Evolutionary conservation across 2,329 filamentous ascomycete genomes (phyloP), one percentile per base, ranked within the genome.

Genomic region (Parastagonospora nodorum): DNA sequence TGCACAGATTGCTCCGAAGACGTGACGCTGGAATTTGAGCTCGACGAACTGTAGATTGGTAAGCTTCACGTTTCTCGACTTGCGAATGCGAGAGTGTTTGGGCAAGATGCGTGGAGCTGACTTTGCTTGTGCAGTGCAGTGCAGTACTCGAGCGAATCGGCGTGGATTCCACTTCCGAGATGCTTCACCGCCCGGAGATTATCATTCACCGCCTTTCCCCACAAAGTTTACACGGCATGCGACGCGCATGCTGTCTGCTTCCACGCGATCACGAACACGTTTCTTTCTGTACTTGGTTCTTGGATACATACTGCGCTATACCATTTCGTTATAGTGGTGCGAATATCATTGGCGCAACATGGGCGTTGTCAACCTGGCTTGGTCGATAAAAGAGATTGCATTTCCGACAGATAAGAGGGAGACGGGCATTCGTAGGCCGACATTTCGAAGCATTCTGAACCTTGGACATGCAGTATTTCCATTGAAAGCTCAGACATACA

Each of bases 1-100:
- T 78, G 76, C 67, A 59, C 51, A 24, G 74, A 77, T 8, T 77
- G 75, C 63, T 74, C 71, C 11, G 75, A 78, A 54, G 75, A 78
- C 40, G 69, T 76, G 5, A 63, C 68, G 8, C 60, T 78, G 8
- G 75, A 78, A 59, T 75, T 68, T 47, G 68, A 78, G 57, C 55
- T 77, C 5, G 74, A 77, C 44, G 75, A 78, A 60, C 59, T 67
- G 51, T 74, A 53, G 57, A 32, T 36, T 15, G 36, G 49, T 47
- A 46, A 42, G 53, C 50, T 38, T 53, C 43, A 50, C 16, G 29
- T 45, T 45, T 15, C 15, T n/a, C 12, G 14, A 32, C 6, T 14
- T 42, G 35, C 44, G 30, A n/a, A 30, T 39, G 14, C 24, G 16
- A 40, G n/a, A 3, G 19, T 24, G 19, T 24, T 14, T 40, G 44